Conservation (phyloP, 306 rosid genomes). For the Cucumis cinereus region DNA sequence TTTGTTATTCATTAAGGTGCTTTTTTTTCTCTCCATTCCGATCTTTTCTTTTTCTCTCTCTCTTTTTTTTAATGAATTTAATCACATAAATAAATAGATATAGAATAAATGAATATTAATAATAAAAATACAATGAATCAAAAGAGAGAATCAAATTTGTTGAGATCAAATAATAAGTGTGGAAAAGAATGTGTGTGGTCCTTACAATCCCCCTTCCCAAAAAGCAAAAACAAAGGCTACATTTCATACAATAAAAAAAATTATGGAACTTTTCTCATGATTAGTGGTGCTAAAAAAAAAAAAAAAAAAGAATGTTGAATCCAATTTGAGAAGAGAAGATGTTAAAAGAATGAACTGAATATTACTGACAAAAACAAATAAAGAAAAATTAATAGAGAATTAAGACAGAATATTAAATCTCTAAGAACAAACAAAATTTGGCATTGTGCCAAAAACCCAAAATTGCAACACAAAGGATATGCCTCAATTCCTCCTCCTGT, state of each 20-base stretch:
- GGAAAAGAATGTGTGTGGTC: neutral
- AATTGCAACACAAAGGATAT: constrained; percentile 4
- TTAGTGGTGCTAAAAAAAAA: neutral
- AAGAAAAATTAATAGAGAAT: neutral
- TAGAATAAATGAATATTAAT: neutral
- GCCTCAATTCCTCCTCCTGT: neutral
- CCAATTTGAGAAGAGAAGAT: neutral
- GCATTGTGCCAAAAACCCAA: constrained; percentile 1
- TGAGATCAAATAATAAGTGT: neutral
- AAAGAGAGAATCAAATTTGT: neutral
- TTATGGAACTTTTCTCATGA: neutral
- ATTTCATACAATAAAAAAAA: neutral
- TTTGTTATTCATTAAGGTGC: too few relatives aligned
- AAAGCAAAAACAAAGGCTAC: neutral
- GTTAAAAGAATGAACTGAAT: constrained; percentile 7
- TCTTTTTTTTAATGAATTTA: too few relatives aligned
- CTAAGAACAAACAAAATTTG: neutral
- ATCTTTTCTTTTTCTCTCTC: too few relatives aligned
- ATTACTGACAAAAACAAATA: neutral
- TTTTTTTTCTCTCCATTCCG: too few relatives aligned
- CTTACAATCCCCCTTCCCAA: neutral
- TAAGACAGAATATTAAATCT: neutral
- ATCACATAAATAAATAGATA: too few relatives aligned
- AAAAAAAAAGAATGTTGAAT: too few relatives aligned
- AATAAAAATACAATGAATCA: neutral